Base-by-base conservation (phyloP, 345 rosid species). In the Hypericum perforatum region DNA sequence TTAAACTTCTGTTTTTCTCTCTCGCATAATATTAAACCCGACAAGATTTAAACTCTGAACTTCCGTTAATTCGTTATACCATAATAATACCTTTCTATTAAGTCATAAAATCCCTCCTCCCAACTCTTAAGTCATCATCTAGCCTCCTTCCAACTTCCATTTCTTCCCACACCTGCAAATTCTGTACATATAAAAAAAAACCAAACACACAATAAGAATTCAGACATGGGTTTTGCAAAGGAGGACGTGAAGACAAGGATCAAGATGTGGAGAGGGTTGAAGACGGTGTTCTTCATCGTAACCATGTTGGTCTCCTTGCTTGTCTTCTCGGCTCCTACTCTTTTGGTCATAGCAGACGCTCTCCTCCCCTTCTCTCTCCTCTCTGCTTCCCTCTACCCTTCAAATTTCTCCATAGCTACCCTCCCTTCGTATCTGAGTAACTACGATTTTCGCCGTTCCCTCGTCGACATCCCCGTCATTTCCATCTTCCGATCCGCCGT, bases 301-400 rank as follows among this genome's bases (percentile, higher is more conserved):
- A 43, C 85, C 54, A 72, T 91, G 89, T 59, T 81, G 57, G 42
- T 92, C 42, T 92, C 96, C 44, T 81, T 88, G 45, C 82, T 92
- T 29, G 39, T 91, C 0, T 78, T 87, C 65, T 92, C 95, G 47
- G 95, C 94, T 12, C 98, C 98, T 0, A 64, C 88, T 67, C 73
- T 91, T 53, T 74, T 92, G 56, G 90, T 60, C 12, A 53, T 88
- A 53, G 86, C 94, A 5, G 98, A 85, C 50, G 63, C 98, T 6
- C 77, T 88, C 12, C 72, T 88, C 15, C 98, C 98, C 11, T 76
- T 90, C 0, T 90, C 95, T 37, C 70, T 91, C 16, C 82, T 91
- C 51, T 81, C 98, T 7, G 76, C 85, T 11, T 71, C 85, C 12
- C 98, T 96, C n/a, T 76, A 86, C 0, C 88, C 95, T 37, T 68